A percentile compares a stretch with the other conserved stretches of the same genome.
These are phyloP conservation scores for Mesotaenium endlicherianum DNA, from an alignment of 139 green algal species.

Conservation along the genomic window DNA sequence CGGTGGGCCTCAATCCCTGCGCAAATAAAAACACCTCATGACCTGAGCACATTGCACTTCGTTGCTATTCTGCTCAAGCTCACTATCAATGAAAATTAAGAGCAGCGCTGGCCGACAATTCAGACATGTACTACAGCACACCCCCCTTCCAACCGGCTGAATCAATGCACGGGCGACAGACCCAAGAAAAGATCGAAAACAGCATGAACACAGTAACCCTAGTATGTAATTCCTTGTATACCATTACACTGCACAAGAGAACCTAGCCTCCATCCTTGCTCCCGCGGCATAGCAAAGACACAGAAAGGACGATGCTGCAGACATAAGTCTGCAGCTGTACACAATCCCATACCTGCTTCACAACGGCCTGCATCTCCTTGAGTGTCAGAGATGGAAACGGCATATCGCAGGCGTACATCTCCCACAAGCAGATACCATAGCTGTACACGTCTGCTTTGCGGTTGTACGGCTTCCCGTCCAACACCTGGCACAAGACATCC, in stretches of 20 bases:
- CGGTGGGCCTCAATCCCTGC: slow-evolving; percentile 18
- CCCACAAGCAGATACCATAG: slow-evolving; percentile 88
- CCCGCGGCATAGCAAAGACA: not conserved
- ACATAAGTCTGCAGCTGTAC: not conserved
- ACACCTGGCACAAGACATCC: too few species aligned
- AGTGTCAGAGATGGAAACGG: slow-evolving; percentile 28
- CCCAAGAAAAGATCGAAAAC: not conserved
- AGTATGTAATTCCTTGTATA: not conserved
- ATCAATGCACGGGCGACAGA: not conserved
- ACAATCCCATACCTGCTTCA: slow-evolving; percentile 23
- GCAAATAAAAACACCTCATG: not conserved
- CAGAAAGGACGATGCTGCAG: not conserved
- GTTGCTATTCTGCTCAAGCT: not conserved
- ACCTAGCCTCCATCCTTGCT: not conserved
- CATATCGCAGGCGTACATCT: slow-evolving; percentile 67
- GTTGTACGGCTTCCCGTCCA: slow-evolving; percentile 94
- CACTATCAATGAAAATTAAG: not conserved
- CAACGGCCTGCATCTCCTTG: slow-evolving; percentile 36
- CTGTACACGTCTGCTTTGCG: slow-evolving; percentile 85
- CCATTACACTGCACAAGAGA: not conserved
- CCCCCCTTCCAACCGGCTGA: not conserved
- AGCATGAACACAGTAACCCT: not conserved
- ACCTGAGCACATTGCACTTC: not conserved
- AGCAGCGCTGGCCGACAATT: not conserved
- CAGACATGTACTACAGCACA: not conserved